Evolutionary conservation across 1,284 basidiomycete species (phyloP), one percentile per base, ranked within the genome.

Genomic region (Psilocybe mexicana): DNA sequence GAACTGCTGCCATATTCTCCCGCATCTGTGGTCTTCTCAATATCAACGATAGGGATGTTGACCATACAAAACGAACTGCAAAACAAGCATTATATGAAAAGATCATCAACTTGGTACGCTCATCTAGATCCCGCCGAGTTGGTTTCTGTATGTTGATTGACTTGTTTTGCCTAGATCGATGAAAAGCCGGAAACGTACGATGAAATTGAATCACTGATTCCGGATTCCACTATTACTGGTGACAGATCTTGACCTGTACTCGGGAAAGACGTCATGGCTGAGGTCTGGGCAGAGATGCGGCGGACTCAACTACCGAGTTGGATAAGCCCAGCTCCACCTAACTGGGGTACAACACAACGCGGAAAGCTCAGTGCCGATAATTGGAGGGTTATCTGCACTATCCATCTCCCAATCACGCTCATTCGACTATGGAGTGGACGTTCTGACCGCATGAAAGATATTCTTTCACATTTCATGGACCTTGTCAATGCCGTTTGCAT

Each of bases 311-410:
- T 65, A 2, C 74, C 73, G 1, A 63, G 68, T 0, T 76, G 72
- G 72, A 58, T 75, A 10, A 59, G 44, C 2, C 63, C 67, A 8
- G 63, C 66, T 0, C 72, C 71, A 1, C 14, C 43, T 1, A 71
- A 72, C 42, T 74, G 70, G 60, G 69, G 72, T 6, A 68, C 72
- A 2, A 36, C 52, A 12, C 38, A 64, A 8, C 61, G 69, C 1
- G 69, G 72, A 0, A 70, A 65, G 7, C 63, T 74, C 12, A 75
- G 72, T 47, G 73, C 70, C 2, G 70, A 71, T 47, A 63, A 75
- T 35, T 75, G 73, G 70, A 58, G 61, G 4, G 61, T 65, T 4
- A 61, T 74, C 2, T 65, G 65, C 51, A 71, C 65, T 0, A 62
- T 76, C 30, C 71, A 74, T 48, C 58, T 74, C 10, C 68, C 70